Percentiles rank a stretch among this genome's conserved stretches.
phyloP scores from a whole-genome alignment of 352 stramenopile species.

The Pythium grandisporangium region DNA sequence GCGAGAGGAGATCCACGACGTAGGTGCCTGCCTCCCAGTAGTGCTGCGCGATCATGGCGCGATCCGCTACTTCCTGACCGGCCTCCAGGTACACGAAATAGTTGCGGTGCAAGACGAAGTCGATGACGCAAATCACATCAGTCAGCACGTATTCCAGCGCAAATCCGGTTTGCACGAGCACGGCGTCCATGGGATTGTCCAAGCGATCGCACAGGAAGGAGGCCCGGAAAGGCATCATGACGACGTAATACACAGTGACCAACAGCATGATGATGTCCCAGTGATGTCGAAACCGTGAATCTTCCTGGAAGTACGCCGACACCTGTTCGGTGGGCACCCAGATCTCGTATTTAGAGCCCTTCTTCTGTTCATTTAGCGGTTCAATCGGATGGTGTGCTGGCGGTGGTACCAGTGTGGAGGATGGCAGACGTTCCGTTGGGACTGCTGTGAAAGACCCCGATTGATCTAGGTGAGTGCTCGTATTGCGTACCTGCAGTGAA shows the following conservation, averaged over 20 bases:
- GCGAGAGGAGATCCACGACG: constrained; percentile 33
- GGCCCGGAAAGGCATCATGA: constrained; percentile 47
- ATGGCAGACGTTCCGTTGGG: too few relatives aligned
- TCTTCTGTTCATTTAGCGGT: too few relatives aligned
- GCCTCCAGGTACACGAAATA: constrained; percentile 17
- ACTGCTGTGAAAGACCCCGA: too few relatives aligned
- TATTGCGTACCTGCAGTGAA: too few relatives aligned
- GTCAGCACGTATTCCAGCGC: constrained; percentile 37
- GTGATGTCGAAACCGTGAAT: constrained; percentile 29
- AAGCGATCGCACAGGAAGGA: constrained; percentile 43
- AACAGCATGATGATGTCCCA: constrained; percentile 47
- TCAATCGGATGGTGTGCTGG: too few relatives aligned
- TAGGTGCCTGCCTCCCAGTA: constrained; percentile 42
- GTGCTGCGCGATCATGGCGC: constrained; percentile 15
- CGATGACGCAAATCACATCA: constrained; percentile 21
- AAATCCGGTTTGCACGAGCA: constrained; percentile 27
- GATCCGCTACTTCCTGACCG: constrained; percentile 9
- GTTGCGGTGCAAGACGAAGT: constrained; percentile 17
- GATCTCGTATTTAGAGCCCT: constrained; percentile 22
- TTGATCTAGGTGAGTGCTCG: too few relatives aligned
- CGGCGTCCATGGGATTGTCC: constrained; percentile 15
- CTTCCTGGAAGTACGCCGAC: constrained; percentile 16
- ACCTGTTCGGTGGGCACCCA: constrained; percentile 4
- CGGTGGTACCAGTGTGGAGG: too few relatives aligned
- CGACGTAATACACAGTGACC: constrained; percentile 45